Conservation (phyloP, 164 flowering plant species). For the Umbellularia californica region DNA sequence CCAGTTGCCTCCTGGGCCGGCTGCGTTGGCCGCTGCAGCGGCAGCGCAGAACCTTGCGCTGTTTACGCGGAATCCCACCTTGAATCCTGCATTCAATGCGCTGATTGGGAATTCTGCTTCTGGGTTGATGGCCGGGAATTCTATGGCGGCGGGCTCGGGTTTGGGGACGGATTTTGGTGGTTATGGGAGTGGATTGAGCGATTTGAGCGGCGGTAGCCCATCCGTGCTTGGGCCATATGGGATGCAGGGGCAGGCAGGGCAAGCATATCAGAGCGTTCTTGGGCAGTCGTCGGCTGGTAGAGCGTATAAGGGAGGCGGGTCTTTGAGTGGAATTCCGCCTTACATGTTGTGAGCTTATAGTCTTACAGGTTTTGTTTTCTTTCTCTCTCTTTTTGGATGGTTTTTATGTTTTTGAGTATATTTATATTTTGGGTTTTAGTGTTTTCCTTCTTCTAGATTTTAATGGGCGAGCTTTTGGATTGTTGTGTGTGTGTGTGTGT, state of each 20-base stretch:
- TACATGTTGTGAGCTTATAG: slow-evolving; percentile 21
- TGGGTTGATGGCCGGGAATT: slow-evolving; percentile 4
- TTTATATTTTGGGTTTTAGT: neutral
- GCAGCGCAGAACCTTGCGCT: slow-evolving; percentile 32
- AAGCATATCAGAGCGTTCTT: slow-evolving; percentile 21
- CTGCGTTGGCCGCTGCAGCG: slow-evolving; percentile 26
- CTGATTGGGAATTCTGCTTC: slow-evolving; percentile 18
- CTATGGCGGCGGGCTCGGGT: slow-evolving; percentile 22
- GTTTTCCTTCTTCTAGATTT: neutral
- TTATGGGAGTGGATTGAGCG: slow-evolving; percentile 10
- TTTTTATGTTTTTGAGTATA: too few relatives aligned
- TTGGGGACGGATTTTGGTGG: neutral
- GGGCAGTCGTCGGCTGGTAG: slow-evolving; percentile 21
- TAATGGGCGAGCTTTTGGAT: neutral
- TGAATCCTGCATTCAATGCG: slow-evolving; percentile 30
- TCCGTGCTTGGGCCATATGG: slow-evolving; percentile 27
- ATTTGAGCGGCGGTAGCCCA: slow-evolving; percentile 15
- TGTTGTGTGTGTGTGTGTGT: too few relatives aligned
- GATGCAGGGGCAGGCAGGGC: slow-evolving; percentile 11
- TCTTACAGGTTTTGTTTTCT: neutral
- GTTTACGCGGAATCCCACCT: slow-evolving; percentile 24
- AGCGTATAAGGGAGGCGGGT: slow-evolving; percentile 17
- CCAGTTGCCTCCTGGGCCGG: slow-evolving; percentile 16
- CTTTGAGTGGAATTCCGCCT: slow-evolving; percentile 30
- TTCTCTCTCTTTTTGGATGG: too few relatives aligned